Evolutionary conservation across 1,139 yeast genomes (phyloP).

Genomic region (Saccharomyces hybrid): DNA sequence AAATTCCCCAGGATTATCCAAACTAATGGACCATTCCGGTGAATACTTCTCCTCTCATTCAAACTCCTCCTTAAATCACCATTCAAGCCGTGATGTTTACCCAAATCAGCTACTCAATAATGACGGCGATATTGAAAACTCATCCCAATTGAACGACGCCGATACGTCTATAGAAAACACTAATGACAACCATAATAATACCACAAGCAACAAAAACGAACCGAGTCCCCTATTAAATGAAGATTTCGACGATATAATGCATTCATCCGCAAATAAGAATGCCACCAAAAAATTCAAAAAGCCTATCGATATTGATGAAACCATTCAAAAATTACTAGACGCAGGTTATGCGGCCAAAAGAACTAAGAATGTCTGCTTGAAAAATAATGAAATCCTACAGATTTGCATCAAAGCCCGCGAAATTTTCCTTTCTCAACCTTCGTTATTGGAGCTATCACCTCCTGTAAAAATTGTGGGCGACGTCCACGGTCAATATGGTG

Average conservation of each 20-base stretch:
- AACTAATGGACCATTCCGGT: conserved; percentile 7
- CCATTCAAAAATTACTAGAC: conserved; percentile 81
- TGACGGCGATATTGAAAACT: conserved; percentile 2
- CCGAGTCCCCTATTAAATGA: not conserved
- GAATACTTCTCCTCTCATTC: not conserved
- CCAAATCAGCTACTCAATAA: not conserved
- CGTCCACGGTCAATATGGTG: conserved; percentile 95
- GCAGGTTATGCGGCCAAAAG: conserved; percentile 94
- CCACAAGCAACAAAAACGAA: not conserved
- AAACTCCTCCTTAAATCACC: not conserved
- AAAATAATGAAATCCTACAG: conserved; percentile 76
- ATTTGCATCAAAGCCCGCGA: conserved; percentile 86
- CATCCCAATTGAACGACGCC: conserved; percentile 5
- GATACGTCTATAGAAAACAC: conserved; percentile 7
- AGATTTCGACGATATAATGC: not conserved
- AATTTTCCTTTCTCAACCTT: conserved; percentile 80
- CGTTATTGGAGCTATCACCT: conserved; percentile 79
- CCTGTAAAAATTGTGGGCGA: conserved; percentile 98
- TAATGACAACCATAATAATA: not conserved
- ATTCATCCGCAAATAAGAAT: not conserved
- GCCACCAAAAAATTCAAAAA: conserved; percentile 25
- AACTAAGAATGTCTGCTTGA: conserved; percentile 80
- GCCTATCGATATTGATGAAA: conserved; percentile 72
- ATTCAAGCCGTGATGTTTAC: not conserved
- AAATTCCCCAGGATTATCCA: conserved; percentile 25